A percentile compares a stretch with the other conserved stretches of the same genome.
Conservation (phyloP, 768 basidiomycete species). For the Mycena vitilis region DNA sequence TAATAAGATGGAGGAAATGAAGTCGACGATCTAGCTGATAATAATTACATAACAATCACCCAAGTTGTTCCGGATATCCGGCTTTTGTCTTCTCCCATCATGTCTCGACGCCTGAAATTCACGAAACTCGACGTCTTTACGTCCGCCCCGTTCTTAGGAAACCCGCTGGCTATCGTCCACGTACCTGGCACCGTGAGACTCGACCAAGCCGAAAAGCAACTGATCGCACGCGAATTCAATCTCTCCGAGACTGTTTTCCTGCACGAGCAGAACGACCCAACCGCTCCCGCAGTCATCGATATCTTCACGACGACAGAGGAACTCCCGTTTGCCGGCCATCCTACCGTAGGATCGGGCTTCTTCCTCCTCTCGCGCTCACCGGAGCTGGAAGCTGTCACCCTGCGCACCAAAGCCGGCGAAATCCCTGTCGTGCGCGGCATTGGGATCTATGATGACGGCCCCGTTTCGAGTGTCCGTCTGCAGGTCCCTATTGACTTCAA, state of each 20-base stretch:
- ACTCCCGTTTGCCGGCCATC: constrained; percentile 60
- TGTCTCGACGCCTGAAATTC: constrained; percentile 39
- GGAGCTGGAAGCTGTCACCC: constrained; percentile 39
- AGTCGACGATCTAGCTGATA: too few species aligned
- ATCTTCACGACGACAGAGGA: constrained; percentile 56
- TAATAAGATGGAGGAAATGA: too few species aligned
- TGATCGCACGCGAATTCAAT: constrained; percentile 61
- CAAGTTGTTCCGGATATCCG: background rate
- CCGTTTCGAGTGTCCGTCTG: constrained; percentile 43
- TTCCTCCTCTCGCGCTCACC: constrained; percentile 47
- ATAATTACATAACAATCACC: background rate
- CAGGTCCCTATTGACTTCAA: constrained; percentile 57
- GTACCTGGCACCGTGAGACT: constrained; percentile 45
- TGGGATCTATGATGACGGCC: constrained; percentile 16
- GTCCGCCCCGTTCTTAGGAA: constrained; percentile 51
- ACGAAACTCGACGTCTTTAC: constrained; percentile 59
- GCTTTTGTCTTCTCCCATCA: constrained; percentile 2
- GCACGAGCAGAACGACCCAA: constrained; percentile 43
- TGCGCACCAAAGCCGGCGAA: constrained; percentile 56
- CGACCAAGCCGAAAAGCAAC: constrained; percentile 53
- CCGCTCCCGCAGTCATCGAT: constrained; percentile 47
- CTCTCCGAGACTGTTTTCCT: constrained; percentile 62
- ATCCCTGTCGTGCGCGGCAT: constrained; percentile 48
- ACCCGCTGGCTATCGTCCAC: constrained; percentile 58
- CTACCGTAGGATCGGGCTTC: constrained; percentile 57